Conservation (phyloP, 805 yeast species). For the Yarrowia divulgata region DNA sequence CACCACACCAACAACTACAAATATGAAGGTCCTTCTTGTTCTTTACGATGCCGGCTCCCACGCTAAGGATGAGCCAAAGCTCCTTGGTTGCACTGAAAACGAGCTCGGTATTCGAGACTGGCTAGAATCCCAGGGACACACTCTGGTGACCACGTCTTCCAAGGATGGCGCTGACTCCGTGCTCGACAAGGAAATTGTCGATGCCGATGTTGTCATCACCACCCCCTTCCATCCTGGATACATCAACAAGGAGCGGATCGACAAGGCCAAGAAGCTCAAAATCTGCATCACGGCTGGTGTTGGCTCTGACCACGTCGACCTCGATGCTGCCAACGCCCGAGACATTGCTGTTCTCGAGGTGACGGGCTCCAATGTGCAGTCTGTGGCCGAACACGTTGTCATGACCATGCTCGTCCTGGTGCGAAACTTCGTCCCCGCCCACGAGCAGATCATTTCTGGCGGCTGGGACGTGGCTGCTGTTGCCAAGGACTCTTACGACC, state of each 20-base stretch:
- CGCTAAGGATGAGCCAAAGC: too few species aligned
- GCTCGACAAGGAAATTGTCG: too few species aligned
- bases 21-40: constrained; percentile 1
- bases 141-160: neutral
- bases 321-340: neutral
- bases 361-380: neutral
- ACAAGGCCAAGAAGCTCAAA: neutral
- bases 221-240: too few species aligned
- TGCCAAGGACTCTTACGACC: neutral
- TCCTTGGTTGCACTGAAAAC: too few species aligned
- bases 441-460: neutral
- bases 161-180: neutral
- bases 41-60: neutral
- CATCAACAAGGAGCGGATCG: too few species aligned
- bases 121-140: neutral
- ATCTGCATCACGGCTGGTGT: neutral
- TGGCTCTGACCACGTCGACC: neutral
- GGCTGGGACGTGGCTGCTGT: neutral
- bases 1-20: neutral
- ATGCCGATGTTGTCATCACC: too few species aligned
- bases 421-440: neutral
- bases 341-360: too few species aligned
- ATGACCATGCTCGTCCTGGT: constrained; percentile 4
- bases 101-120: neutral
- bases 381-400: constrained; percentile 1